Base-by-base conservation (phyloP, 2,329 filamentous ascomycete species). In the Phyllosticta ampelicida region DNA sequence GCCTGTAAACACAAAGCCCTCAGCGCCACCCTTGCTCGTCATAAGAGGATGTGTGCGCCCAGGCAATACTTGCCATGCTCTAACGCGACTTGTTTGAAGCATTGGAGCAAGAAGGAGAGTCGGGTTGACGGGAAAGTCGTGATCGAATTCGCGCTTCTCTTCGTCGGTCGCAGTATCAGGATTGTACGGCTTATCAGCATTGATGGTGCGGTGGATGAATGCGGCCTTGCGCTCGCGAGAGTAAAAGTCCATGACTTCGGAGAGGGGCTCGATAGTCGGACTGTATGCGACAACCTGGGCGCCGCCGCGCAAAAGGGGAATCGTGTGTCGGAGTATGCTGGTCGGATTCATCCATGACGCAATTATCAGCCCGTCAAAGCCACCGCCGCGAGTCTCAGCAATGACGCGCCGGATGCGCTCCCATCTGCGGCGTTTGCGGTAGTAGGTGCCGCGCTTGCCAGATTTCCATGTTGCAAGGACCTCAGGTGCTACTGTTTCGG, bases 11-110 rank as follows among this genome's bases (percentile, higher is more conserved):
- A 99, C 70, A 70, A 89, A 99, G 0, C 94, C 94, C 68, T 97
- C 92, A 0, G 90, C 84, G 0, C 92, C 92, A 19, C 94, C 94
- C 48, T 82, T 81, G 44, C 85, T 85, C 60, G 89, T 96, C 94
- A 99, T 99, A 58, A 95, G 73, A 6, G 94, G 94, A 74, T 99
- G 94, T 55, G 94, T 97, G 56, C 94, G 78, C 0, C 90, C 89
- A 0, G 94, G 94, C 52, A 99, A 72, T 1, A 96, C 91, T 75
- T 99, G 94, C 89, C 90, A 97, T 56, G 83, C 79, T 61, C 87
- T 80, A 5, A 87, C 85, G 13, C 89, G 80, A 53, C 86, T 88
- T 2, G 86, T 94, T 74, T 97, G 91, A 56, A 99, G 78, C 11
- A 80, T 83, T 0, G 89, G 85, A 0, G 86, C 89, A 0, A 97